These are phyloP conservation scores for Rhodotorula toruloides DNA, from an alignment of 768 basidiomycete genomes.

Conservation along the genomic window DNA sequence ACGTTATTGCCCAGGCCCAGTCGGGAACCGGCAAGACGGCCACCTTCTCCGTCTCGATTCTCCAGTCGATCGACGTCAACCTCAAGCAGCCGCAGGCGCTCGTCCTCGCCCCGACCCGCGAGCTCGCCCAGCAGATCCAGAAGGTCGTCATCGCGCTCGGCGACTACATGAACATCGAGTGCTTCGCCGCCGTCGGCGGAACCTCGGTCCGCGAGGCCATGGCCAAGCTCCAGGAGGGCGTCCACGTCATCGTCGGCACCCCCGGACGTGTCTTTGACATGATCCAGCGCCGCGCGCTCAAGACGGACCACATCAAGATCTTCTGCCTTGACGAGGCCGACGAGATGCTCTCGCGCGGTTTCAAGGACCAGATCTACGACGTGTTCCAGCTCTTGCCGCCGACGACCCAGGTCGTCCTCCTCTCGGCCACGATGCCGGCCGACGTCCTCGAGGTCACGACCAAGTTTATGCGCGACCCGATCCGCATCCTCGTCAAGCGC, in stretches of 20 bases:
- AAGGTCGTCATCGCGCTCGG: conserved; percentile 92
- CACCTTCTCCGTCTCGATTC: conserved; percentile 94
- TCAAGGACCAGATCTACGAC: conserved; percentile 99
- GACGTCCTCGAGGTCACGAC: conserved; percentile 99
- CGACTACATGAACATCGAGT: conserved; percentile 99
- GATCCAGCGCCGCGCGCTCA: conserved; percentile 87
- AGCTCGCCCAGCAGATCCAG: conserved; percentile 98
- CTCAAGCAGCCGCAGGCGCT: conserved; percentile 94
- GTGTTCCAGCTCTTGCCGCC: conserved; percentile 96
- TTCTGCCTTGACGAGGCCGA: conserved; percentile 91
- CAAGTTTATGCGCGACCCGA: conserved; percentile 98
- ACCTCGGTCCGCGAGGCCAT: conserved; percentile 97
- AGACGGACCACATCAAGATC: conserved; percentile 98
- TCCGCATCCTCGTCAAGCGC: conserved; percentile 97
- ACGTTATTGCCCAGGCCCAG: conserved; percentile 98
- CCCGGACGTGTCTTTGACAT: conserved; percentile 98
- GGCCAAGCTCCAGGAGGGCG: conserved; percentile 91
- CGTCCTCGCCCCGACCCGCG: conserved; percentile 94
- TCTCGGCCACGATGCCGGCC: conserved; percentile 91
- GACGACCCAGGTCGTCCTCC: conserved; percentile 90
- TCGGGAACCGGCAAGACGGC: conserved; percentile 99
- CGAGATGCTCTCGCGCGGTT: conserved; percentile 92
- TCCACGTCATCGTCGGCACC: conserved; percentile 94
- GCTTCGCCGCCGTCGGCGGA: conserved; percentile 96
- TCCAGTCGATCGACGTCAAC: conserved; percentile 93